phyloP scores from a whole-genome alignment of 2,329 filamentous ascomycete species.

The Pyricularia sp. region DNA sequence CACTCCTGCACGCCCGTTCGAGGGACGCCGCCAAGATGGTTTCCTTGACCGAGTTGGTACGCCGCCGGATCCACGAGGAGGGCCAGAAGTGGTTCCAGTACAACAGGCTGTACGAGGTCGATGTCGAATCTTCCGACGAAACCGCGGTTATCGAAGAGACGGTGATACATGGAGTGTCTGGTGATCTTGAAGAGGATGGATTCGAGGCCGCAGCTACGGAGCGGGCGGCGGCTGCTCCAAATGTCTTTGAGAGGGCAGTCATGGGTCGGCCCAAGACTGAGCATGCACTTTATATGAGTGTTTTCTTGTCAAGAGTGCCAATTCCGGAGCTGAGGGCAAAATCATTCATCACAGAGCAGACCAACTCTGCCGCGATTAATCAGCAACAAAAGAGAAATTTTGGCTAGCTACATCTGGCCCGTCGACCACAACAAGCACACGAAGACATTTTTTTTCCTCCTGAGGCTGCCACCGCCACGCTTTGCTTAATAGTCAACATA shows the following conservation, averaged over 20 bases:
- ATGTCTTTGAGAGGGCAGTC: constrained; percentile 45
- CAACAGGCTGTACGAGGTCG: constrained; percentile 44
- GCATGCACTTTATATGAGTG: constrained; percentile 43
- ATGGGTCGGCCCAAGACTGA: constrained; percentile 29
- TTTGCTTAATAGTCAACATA: background rate
- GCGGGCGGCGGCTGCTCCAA: constrained; percentile 39
- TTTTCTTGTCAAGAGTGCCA: constrained; percentile 46
- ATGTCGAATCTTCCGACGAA: constrained; percentile 16
- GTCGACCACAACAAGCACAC: background rate
- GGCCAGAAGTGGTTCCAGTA: constrained; percentile 45
- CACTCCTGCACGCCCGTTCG: constrained; percentile 42
- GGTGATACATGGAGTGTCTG: constrained; percentile 22
- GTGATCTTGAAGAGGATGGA: constrained; percentile 13
- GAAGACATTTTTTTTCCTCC: background rate
- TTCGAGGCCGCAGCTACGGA: constrained; percentile 4
- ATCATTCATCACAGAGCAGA: constrained; percentile 37
- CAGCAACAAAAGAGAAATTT: constrained; percentile 9
- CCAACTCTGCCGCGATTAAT: constrained; percentile 24
- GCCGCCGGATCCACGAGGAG: constrained; percentile 40
- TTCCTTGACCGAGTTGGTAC: constrained; percentile 57
- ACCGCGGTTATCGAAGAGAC: constrained; percentile 30
- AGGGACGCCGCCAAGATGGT: constrained; percentile 54
- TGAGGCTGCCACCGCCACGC: background rate
- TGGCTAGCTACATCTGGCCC: background rate
- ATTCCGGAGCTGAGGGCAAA: constrained; percentile 45